phyloP scores from a whole-genome alignment of 805 yeast species.

The Wickerhamiella qilinensis region DNA sequence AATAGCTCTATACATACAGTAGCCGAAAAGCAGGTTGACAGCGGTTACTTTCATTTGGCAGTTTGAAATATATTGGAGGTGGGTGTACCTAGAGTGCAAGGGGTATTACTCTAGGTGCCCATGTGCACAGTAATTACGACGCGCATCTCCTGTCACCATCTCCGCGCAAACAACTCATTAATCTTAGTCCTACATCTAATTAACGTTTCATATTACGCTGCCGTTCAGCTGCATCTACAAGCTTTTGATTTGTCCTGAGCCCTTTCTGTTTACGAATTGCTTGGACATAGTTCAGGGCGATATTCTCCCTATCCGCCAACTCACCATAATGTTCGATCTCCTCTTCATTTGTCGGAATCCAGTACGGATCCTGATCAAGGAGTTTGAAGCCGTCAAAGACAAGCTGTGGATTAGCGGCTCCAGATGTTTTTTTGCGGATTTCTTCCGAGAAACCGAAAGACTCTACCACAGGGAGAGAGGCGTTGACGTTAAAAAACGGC shows the following conservation, averaged over 20 bases:
- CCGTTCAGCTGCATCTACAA: constrained; percentile 82
- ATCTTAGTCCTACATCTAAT: too few species aligned
- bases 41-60: too few species aligned
- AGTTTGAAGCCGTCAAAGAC: constrained; percentile 79
- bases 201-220: constrained; percentile 26
- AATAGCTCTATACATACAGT: too few species aligned
- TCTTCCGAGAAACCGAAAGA: constrained; percentile 96
- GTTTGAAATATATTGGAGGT: too few species aligned
- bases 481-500: constrained; percentile 78
- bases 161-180: too few species aligned
- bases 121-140: too few species aligned
- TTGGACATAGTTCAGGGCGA: constrained; percentile 79
- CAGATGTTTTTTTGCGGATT: constrained; percentile 80
- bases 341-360: constrained; percentile 98
- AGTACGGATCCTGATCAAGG: constrained; percentile 86
- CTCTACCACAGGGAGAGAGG: constrained; percentile 81
- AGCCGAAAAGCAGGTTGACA: too few species aligned
- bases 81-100: too few species aligned
- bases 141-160: too few species aligned
- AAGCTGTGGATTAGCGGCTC: constrained; percentile 93
- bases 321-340: constrained; percentile 90
- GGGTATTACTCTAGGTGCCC: too few species aligned
- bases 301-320: constrained; percentile 77
- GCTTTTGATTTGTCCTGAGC: constrained; percentile 73
- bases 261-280: constrained; percentile 75